Evolutionary conservation across 108 stramenopile genomes (phyloP), one percentile per base, ranked within the genome.

Genomic region (Cyclostephanos invisitatus): DNA sequence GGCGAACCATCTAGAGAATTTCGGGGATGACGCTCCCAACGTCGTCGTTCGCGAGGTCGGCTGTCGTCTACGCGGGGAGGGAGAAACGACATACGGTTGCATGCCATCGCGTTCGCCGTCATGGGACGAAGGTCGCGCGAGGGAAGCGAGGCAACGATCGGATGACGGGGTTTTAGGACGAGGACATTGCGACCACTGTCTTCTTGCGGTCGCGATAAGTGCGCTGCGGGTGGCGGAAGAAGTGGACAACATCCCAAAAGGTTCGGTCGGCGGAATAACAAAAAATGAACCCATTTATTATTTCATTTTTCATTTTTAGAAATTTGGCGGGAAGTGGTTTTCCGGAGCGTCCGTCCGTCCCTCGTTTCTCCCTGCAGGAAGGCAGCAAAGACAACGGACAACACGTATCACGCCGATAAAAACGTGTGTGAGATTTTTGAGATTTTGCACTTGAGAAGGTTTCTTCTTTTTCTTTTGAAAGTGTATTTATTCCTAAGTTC

Each of bases 1-100:
- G 60, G 18, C 51, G 81, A 68, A 40, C 73, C 83, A 32, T 70
- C 59, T 25, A 59, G 35, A 12, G 79, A 51, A 11, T 75, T 57
- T 0, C 75, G 28, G 15, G 84, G 60, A 58, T 72, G 47, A 46
- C 18, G 60, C 27, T 9, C 22, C 15, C 10, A 0, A 17, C 37
- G 35, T 6, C 17, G n/a, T 61, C 37, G 60, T 36, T 61, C 60
- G 17, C n/a, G 36, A 61, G 17, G 60, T 40, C 21, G 60, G 28
- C 46, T 12, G 35, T 67, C 20, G 36, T 40, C 24, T 27, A 46
- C 20, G 40, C 46, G 35, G 20, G 40, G 22, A 29, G 44, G 44
- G 44, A 46, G 44, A 15, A 46, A 46, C 44, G 44, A 46, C 0
- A n/a, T n/a, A n/a, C 3, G 12, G 44, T 46, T 15, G 44, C 12